Evolutionary conservation across 23 red algal genomes (phyloP).

Genomic region (Gracilariopsis chorda): DNA sequence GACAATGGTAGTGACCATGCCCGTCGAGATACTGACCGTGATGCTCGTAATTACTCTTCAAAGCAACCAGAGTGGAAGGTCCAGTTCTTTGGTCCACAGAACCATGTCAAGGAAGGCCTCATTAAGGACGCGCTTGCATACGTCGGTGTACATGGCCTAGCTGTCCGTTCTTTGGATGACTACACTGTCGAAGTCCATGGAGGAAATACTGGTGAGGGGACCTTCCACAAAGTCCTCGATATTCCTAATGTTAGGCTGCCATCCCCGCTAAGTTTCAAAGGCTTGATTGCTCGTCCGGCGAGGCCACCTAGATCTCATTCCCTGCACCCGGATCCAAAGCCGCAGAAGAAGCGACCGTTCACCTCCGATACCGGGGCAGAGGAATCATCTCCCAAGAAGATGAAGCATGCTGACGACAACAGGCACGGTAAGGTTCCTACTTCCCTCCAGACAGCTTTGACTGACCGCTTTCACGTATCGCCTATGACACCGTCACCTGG

Average conservation of each 20-base stretch:
- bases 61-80: conserved; percentile 10
- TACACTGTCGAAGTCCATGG: conserved; percentile 12
- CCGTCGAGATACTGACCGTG: conserved; percentile 21
- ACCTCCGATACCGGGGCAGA: not conserved
- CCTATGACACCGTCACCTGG: conserved; percentile 54
- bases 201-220: not conserved
- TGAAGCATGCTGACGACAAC: not conserved
- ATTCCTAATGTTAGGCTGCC: not conserved
- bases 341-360: not conserved
- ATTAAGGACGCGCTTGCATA: not conserved
- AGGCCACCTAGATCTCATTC: not conserved
- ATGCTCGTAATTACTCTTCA: not conserved
- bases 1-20: conserved; percentile 16
- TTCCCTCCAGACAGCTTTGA: not conserved
- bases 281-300: not conserved
- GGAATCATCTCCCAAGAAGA: not conserved
- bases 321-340: not conserved
- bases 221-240: not conserved
- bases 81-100: not conserved
- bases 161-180: not conserved
- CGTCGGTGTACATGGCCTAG: not conserved
- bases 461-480: conserved; percentile 30
- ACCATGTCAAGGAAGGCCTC: not conserved
- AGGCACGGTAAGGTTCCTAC: not conserved
- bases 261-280: not conserved